Evolutionary conservation across 1,284 basidiomycete species (phyloP).

Genomic region (Ceratobasidium sp.): DNA sequence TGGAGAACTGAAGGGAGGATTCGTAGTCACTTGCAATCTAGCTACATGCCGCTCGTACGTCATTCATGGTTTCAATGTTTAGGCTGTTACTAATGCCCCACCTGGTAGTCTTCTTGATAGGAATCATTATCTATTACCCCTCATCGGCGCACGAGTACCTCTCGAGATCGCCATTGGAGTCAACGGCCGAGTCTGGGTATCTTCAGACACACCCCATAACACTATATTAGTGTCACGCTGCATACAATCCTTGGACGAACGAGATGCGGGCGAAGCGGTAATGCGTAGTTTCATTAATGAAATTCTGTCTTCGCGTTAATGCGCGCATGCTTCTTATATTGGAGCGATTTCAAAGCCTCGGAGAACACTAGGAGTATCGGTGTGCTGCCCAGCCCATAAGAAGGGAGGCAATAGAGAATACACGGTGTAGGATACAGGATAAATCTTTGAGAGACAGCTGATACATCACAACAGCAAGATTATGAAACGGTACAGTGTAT

Average conservation of each 20-base stretch:
- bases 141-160: constrained; percentile 79
- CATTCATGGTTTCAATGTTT: constrained; percentile 34
- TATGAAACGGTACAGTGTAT: not conserved
- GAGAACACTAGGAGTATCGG: not conserved
- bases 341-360: no score
- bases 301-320: constrained; percentile 44
- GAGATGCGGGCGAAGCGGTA: constrained; percentile 38
- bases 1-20: constrained; percentile 85
- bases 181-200: constrained; percentile 88
- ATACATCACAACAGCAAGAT: constrained; percentile 5
- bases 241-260: constrained; percentile 74
- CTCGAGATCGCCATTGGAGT: constrained; percentile 83
- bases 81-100: constrained; percentile 15
- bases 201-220: constrained; percentile 74
- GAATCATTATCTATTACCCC: constrained; percentile 78
- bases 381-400: not conserved
- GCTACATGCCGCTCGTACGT: constrained; percentile 83
- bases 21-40: constrained; percentile 79
- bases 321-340: not conserved
- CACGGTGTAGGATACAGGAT: constrained; percentile 14
- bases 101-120: constrained; percentile 75
- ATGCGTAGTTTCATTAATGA: constrained; percentile 47
- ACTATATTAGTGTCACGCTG: constrained; percentile 77
- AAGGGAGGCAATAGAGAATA: not conserved
- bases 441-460: not conserved